Percentiles rank a stretch among this genome's conserved stretches.
These are phyloP conservation scores for Phytophthora sojae DNA, from an alignment of 352 stramenopile genomes.

Conservation along the genomic window DNA sequence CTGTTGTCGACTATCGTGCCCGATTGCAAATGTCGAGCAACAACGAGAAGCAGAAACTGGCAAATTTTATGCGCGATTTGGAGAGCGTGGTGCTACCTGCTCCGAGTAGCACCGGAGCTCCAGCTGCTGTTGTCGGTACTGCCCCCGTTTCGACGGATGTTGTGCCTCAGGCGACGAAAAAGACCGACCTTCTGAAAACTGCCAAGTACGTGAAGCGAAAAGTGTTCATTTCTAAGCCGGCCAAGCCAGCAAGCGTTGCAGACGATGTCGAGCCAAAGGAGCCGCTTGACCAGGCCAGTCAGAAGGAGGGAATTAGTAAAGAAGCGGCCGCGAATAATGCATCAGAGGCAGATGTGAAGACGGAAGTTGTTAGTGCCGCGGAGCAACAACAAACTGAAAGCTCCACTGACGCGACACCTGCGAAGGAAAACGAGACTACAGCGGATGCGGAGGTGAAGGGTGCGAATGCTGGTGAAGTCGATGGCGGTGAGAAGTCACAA, in stretches of 20 bases:
- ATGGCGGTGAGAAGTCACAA: background rate
- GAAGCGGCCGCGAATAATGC: constrained; percentile 5
- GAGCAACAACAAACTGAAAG: background rate
- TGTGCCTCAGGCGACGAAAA: constrained; percentile 2
- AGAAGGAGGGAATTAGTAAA: constrained; percentile 33
- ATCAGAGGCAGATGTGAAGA: constrained; percentile 19
- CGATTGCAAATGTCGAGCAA: constrained; percentile 75
- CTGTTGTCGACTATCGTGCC: constrained; percentile 75
- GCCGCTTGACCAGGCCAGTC: background rate
- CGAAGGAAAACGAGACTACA: background rate
- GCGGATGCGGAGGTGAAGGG: background rate
- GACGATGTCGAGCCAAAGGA: constrained; percentile 10
- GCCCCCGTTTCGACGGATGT: constrained; percentile 6
- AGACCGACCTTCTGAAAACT: constrained; percentile 25
- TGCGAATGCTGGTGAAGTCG: background rate
- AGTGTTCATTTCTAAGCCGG: constrained; percentile 36
- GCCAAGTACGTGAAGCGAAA: constrained; percentile 67
- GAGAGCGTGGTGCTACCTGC: constrained; percentile 13
- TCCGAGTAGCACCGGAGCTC: background rate
- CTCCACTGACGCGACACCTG: background rate
- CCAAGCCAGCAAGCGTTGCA: background rate
- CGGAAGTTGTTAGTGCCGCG: constrained; percentile 22
- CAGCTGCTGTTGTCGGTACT: constrained; percentile 6
- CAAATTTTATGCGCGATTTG: constrained; percentile 50
- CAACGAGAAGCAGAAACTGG: constrained; percentile 78